These are phyloP conservation scores for Trichoderma gracile DNA, from an alignment of 2,329 filamentous ascomycete genomes.

Conservation along the genomic window DNA sequence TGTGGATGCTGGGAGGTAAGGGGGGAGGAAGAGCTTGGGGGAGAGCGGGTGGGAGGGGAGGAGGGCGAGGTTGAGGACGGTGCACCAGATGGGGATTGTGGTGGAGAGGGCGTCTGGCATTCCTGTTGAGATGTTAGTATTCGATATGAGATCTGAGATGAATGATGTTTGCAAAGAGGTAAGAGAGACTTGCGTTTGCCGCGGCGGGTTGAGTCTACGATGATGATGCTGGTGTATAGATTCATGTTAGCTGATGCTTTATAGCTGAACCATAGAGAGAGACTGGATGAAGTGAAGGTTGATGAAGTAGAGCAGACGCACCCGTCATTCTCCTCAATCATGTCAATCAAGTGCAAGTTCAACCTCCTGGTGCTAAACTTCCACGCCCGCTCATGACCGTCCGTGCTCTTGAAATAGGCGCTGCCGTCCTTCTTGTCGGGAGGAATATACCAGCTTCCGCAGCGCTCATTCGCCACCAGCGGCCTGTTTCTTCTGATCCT, in stretches of 20 bases:
- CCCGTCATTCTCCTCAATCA: constrained; percentile 68
- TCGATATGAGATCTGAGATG: constrained; percentile 23
- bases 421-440: constrained; percentile 66
- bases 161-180: neutral
- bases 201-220: constrained; percentile 89
- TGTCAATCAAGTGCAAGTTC: constrained; percentile 76
- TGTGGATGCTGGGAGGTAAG: constrained; percentile 69
- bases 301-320: constrained; percentile 35
- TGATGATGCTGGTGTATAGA: constrained; percentile 60
- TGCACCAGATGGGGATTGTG: constrained; percentile 91
- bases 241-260: neutral
- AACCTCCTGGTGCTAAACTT: constrained; percentile 80
- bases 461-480: constrained; percentile 88
- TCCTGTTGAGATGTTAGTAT: constrained; percentile 43
- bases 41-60: constrained; percentile 59
- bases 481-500: constrained; percentile 51
- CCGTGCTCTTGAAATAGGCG: constrained; percentile 97
- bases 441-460: constrained; percentile 91
- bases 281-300: neutral
- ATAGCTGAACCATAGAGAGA: neutral
- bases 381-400: constrained; percentile 91
- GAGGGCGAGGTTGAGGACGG: constrained; percentile 76
- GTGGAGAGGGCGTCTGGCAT: constrained; percentile 96
- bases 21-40: constrained; percentile 67
- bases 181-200: constrained; percentile 67